Evolutionary conservation across 2,329 filamentous ascomycete genomes (phyloP).

Genomic region (Trematosphaeria pertusa): DNA sequence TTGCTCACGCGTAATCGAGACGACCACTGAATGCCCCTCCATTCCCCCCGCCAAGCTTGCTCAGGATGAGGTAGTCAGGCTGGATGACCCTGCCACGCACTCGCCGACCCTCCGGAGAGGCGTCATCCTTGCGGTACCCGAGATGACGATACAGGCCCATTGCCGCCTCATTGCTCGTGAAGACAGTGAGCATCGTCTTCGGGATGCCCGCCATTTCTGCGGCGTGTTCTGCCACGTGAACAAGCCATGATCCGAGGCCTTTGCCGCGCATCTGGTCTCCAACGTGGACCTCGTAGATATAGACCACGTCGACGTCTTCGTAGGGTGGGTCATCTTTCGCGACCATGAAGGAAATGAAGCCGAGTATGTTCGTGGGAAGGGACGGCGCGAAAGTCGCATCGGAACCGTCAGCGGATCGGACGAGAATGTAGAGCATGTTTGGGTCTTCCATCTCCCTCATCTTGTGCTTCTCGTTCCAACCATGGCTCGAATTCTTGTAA

Average conservation of each 20-base stretch:
- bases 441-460: slow-evolving; percentile 70
- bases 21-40: not conserved
- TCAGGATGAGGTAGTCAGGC: slow-evolving; percentile 38
- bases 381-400: slow-evolving; percentile 2
- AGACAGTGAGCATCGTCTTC: slow-evolving; percentile 79
- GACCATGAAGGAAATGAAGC: slow-evolving; percentile 70
- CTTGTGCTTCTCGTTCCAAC: slow-evolving; percentile 71
- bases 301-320: slow-evolving; percentile 65
- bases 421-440: slow-evolving; percentile 73
- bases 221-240: slow-evolving; percentile 62
- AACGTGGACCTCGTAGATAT: slow-evolving; percentile 82
- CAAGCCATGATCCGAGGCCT: slow-evolving; percentile 68
- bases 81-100: slow-evolving; percentile 27
- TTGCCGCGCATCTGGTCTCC: slow-evolving; percentile 62
- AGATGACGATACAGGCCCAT: slow-evolving; percentile 67
- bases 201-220: slow-evolving; percentile 62
- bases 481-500: slow-evolving; percentile 67
- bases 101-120: slow-evolving; percentile 57
- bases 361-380: slow-evolving; percentile 23
- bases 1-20: too few relatives aligned
- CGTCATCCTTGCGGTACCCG: slow-evolving; percentile 63
- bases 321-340: slow-evolving; percentile 65
- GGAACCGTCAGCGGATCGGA: slow-evolving; percentile 19
- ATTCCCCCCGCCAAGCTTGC: slow-evolving; percentile 19
- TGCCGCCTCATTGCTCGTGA: slow-evolving; percentile 65